These are phyloP conservation scores for Candida methanosorbosa DNA, from an alignment of 805 yeast genomes.

Conservation along the genomic window DNA sequence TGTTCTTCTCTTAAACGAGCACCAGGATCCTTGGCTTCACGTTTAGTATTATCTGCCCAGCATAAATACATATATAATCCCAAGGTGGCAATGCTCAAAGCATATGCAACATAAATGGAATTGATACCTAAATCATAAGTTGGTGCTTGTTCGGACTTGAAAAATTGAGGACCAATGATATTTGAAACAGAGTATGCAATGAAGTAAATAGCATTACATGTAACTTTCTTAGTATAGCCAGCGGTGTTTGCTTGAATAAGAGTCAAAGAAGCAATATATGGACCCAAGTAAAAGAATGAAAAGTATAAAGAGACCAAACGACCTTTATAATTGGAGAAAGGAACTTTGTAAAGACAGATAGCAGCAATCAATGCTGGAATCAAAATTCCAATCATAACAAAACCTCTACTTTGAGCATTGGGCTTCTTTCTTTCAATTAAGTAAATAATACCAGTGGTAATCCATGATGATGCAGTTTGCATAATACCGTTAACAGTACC, in stretches of 20 bases:
- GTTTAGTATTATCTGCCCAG: constrained; percentile 10
- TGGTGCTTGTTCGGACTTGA: constrained; percentile 50
- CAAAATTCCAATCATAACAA: constrained; percentile 17
- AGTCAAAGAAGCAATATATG: constrained; percentile 23
- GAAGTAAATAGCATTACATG: constrained; percentile 48
- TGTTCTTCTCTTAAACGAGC: constrained; percentile 13
- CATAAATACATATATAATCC: constrained; percentile 19
- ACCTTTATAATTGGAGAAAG: constrained; percentile 15
- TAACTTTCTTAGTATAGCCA: constrained; percentile 57
- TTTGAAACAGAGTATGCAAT: constrained; percentile 63
- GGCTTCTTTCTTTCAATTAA: constrained; percentile 39
- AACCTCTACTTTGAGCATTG: constrained; percentile 23
- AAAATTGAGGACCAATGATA: constrained; percentile 68
- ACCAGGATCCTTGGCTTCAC: constrained; percentile 16
- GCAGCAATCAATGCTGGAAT: constrained; percentile 19
- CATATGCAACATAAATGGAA: constrained; percentile 28
- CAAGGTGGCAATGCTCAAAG: constrained; percentile 21
- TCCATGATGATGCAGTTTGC: constrained; percentile 18
- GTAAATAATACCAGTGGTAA: constrained; percentile 34
- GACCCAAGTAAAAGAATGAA: constrained; percentile 18
- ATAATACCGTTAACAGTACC: constrained; percentile 27
- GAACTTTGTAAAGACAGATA: constrained; percentile 22
- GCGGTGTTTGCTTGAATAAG: constrained; percentile 45
- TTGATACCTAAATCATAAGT: constrained; percentile 45
- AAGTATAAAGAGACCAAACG: constrained; percentile 15